These are phyloP conservation scores for Pugionium dolabratum DNA, from an alignment of 345 rosid species.

Conservation along the genomic window DNA sequence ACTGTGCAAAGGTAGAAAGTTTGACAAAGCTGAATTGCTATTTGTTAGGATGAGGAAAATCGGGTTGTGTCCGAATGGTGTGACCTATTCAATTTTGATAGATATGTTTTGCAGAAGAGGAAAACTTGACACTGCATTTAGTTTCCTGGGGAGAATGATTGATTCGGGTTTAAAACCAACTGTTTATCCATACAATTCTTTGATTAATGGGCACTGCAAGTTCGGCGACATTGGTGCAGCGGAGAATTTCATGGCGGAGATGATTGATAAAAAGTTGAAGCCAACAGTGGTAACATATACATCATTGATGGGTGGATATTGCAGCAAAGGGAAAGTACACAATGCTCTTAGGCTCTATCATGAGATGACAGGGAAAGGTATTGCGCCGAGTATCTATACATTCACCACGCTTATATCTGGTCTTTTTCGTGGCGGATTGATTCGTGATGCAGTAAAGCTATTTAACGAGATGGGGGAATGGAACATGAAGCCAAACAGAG, in stretches of 20 bases:
- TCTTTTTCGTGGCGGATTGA: constrained; percentile 58
- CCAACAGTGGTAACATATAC: constrained; percentile 85
- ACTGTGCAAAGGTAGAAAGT: constrained; percentile 61
- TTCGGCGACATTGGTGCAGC: constrained; percentile 62
- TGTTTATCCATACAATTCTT: constrained; percentile 76
- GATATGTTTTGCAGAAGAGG: constrained; percentile 84
- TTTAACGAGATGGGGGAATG: constrained; percentile 65
- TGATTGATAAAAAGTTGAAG: constrained; percentile 54
- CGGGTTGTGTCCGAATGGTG: constrained; percentile 54
- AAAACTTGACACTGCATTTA: constrained; percentile 54
- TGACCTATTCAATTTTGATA: constrained; percentile 72
- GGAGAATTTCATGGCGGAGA: constrained; percentile 52
- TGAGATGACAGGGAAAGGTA: constrained; percentile 84
- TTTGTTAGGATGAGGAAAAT: constrained; percentile 56
- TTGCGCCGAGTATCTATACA: constrained; percentile 64
- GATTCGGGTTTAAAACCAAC: constrained; percentile 51
- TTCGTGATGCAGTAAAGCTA: constrained; percentile 56
- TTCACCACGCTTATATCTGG: constrained; percentile 72
- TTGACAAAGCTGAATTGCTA: constrained; percentile 65
- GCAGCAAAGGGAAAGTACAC: constrained; percentile 55
- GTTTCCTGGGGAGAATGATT: constrained; percentile 57
- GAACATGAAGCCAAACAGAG: constrained; percentile 64
- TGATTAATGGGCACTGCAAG: constrained; percentile 79
- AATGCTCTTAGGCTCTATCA: constrained; percentile 72
- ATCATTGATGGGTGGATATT: constrained; percentile 70